Percentiles rank a stretch among this genome's conserved stretches.
Evolutionary conservation across 2,329 filamentous ascomycete species (phyloP).

Genomic region (Phaeosphaeria sp.): DNA sequence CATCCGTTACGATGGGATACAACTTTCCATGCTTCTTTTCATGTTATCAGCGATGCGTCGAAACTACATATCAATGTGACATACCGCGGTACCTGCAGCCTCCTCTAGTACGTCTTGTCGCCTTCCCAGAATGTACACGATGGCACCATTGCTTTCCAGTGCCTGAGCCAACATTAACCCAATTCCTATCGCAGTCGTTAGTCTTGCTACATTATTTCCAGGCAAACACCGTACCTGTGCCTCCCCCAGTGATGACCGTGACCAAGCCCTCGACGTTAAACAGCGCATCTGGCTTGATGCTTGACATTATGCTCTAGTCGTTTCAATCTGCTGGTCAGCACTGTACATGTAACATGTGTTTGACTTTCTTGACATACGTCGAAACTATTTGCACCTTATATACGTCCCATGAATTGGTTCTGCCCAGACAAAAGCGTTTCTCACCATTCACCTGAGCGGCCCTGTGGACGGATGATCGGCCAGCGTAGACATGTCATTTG

Average conservation of each 20-base stretch:
- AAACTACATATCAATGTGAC: neutral
- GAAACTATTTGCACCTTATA: too few species aligned
- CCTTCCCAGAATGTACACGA: conserved; percentile 29
- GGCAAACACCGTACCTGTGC: conserved; percentile 12
- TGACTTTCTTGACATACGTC: too few species aligned
- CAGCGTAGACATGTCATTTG: too few species aligned
- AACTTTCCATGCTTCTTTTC: conserved; percentile 13
- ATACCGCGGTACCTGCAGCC: conserved; percentile 8
- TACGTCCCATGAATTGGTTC: too few species aligned
- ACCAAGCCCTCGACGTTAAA: conserved; percentile 26
- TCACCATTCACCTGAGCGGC: too few species aligned
- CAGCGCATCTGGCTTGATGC: conserved; percentile 12
- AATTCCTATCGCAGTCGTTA: conserved; percentile 13
- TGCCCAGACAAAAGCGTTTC: too few species aligned
- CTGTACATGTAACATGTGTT: too few species aligned
- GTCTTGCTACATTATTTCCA: neutral
- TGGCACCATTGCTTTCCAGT: conserved; percentile 25
- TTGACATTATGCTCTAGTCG: conserved; percentile 13
- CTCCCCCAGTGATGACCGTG: conserved; percentile 28
- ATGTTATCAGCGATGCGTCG: neutral
- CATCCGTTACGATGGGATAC: conserved; percentile 15
- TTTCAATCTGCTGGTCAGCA: too few species aligned
- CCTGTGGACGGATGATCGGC: too few species aligned
- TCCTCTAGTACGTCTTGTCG: conserved; percentile 21
- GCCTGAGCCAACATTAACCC: conserved; percentile 28